Evolutionary conservation across 2,329 filamentous ascomycete genomes (phyloP), one percentile per base, ranked within the genome.

Genomic region (Aspergillus sp.): DNA sequence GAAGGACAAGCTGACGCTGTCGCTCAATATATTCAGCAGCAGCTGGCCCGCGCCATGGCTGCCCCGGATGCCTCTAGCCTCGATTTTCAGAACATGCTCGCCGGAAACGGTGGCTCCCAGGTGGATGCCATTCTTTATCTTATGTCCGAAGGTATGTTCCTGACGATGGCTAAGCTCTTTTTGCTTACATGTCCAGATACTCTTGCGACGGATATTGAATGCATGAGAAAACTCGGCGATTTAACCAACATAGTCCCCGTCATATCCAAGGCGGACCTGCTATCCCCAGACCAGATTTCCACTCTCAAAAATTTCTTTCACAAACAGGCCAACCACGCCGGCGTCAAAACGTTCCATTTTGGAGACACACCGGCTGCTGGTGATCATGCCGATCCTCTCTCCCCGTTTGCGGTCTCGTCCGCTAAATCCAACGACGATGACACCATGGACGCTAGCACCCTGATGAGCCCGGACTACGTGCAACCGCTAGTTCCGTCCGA

Each of bases 401-500:
- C 64, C 37, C 75, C 80, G 2, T 93, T 84, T 51, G 77, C 84
- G 1, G 71, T 94, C 13, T 95, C 89, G 1, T 91, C 82, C 13
- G 74, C 74, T 8, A 68, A 74, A 15, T 75, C 72, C 1, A 73
- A 74, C 14, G 86, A 95, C 48, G 65, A 77, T 39, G 85, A 94
- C 24, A 77, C 72, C 26, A 93, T 96, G 80, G 89, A 96, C 55
- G 89, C 88, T 12, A 94, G 86, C 49, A 68, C 93, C 0, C 71
- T 96, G 12, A 96, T 96, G 89, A 86, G 80, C 35, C 80, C 88
- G 1, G 83, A 91, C 48, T 96, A 95, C 52, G 67, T 91, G 10
- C 80, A 85, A 40, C 89, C 89, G 1, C 68, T 95, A 4, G 62
- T 83, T 3, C 61, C 74, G 1, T 91, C 86, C 6, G 88, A 96